Evolutionary conservation across 768 basidiomycete genomes (phyloP).

Genomic region (Naganishia randhawae): DNA sequence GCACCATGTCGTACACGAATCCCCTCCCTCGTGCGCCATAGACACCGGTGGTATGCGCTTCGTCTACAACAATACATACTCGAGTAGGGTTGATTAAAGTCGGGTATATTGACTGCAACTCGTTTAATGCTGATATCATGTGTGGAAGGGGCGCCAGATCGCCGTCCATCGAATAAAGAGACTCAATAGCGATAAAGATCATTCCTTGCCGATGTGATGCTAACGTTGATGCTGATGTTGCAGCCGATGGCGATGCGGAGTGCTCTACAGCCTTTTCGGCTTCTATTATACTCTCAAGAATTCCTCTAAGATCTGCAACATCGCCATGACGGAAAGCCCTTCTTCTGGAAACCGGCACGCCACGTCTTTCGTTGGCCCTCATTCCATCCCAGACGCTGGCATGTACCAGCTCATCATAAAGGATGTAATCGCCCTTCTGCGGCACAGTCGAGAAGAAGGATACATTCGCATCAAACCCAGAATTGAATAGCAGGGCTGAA

Average conservation of each 20-base stretch:
- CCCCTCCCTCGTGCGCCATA: constrained; percentile 78
- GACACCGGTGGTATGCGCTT: constrained; percentile 88
- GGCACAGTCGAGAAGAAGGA: constrained; percentile 79
- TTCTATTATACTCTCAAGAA: constrained; percentile 54
- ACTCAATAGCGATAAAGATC: constrained; percentile 81
- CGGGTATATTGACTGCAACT: constrained; percentile 62
- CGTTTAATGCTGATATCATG: constrained; percentile 63
- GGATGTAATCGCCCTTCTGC: constrained; percentile 67
- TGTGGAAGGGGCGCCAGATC: constrained; percentile 72
- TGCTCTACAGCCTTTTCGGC: background rate
- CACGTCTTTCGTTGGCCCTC: constrained; percentile 55
- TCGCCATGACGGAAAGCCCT: constrained; percentile 73
- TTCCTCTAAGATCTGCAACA: constrained; percentile 55
- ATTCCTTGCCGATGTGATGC: constrained; percentile 50
- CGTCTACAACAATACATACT: constrained; percentile 68
- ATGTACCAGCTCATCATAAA: constrained; percentile 84
- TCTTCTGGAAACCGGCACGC: constrained; percentile 38
- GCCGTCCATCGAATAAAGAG: constrained; percentile 93
- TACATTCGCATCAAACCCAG: constrained; percentile 88
- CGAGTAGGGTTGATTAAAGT: constrained; percentile 5
- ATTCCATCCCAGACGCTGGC: constrained; percentile 89
- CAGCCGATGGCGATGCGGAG: constrained; percentile 50
- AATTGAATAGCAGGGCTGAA: constrained; percentile 76
- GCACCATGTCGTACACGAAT: constrained; percentile 55
- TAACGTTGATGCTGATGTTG: constrained; percentile 22